A percentile compares a stretch with the other conserved stretches of the same genome.
phyloP scores from a whole-genome alignment of 2,329 filamentous ascomycete genomes.

The Cladosporium phlei region DNA sequence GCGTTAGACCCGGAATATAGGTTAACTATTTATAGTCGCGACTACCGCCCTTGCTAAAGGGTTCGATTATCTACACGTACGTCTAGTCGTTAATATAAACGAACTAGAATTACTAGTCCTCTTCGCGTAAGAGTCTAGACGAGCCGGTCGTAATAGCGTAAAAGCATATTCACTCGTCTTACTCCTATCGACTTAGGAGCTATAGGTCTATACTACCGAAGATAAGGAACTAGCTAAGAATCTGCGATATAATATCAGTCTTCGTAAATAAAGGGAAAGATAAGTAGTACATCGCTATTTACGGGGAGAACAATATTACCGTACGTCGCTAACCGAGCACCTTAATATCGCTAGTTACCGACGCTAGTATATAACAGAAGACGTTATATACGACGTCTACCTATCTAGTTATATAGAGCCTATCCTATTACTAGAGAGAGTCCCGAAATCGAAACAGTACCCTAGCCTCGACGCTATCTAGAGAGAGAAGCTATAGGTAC shows the following conservation, averaged over 20 bases:
- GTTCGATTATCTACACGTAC: constrained; percentile 13
- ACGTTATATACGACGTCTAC: constrained; percentile 1
- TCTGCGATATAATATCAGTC: background rate
- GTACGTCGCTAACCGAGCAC: constrained; percentile 5
- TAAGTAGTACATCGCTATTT: constrained; percentile 4
- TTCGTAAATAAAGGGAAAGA: background rate
- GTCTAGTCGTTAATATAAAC: constrained; percentile 12
- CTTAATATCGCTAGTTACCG: constrained; percentile 1
- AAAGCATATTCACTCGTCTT: constrained; percentile 10
- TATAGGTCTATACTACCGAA: background rate
- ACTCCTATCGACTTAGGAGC: constrained; percentile 6
- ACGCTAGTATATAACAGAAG: constrained; percentile 12
- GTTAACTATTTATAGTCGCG: constrained; percentile 10
- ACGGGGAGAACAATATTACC: constrained; percentile 3
- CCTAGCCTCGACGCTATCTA: background rate
- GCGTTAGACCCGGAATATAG: background rate
- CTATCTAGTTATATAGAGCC: background rate
- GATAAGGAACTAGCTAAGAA: background rate
- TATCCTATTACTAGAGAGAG: background rate
- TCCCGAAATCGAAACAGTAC: background rate
- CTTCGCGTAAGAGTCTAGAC: constrained; percentile 14
- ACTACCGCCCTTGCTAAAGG: constrained; percentile 11
- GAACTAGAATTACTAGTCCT: constrained; percentile 12
- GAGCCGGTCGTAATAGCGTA: constrained; percentile 6
- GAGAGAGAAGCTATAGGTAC: background rate